Evolutionary conservation across 345 rosid genomes (phyloP).

Genomic region (Chamaenerion angustifolium): DNA sequence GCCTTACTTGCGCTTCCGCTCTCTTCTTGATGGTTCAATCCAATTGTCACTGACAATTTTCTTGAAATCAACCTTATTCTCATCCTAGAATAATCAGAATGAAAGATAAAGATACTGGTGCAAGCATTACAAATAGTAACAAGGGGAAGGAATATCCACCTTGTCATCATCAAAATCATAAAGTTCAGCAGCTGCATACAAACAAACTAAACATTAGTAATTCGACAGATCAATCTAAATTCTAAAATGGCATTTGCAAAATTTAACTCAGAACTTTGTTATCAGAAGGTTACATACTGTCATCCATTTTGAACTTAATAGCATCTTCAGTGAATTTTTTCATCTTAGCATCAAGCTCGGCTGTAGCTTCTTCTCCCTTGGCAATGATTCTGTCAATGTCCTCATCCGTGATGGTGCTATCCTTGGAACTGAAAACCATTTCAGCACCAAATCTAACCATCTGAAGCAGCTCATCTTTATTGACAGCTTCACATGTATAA

Average conservation of each 20-base stretch:
- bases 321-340: conserved; percentile 97
- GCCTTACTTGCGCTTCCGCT: conserved; percentile 93
- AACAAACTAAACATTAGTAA: conserved; percentile 7
- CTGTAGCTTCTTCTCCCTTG: conserved; percentile 92
- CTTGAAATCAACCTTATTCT: conserved; percentile 83
- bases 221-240: background rate
- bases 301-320: conserved; percentile 93
- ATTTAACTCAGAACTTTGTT: background rate
- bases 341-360: conserved; percentile 99
- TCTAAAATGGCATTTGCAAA: background rate
- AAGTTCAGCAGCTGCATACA: conserved; percentile 69
- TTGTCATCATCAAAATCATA: conserved; percentile 88
- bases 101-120: background rate
- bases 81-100: conserved; percentile 41
- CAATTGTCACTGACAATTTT: conserved; percentile 91
- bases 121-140: background rate
- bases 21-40: conserved; percentile 97
- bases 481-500: conserved; percentile 50
- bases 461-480: conserved; percentile 97
- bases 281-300: conserved; percentile 37
- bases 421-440: conserved; percentile 99
- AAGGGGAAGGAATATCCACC: conserved; percentile 20
- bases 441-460: conserved; percentile 99
- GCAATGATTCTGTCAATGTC: conserved; percentile 97
- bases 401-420: conserved; percentile 93